phyloP scores from a whole-genome alignment of 1,284 basidiomycete species.

The Wallemia mellicola region DNA sequence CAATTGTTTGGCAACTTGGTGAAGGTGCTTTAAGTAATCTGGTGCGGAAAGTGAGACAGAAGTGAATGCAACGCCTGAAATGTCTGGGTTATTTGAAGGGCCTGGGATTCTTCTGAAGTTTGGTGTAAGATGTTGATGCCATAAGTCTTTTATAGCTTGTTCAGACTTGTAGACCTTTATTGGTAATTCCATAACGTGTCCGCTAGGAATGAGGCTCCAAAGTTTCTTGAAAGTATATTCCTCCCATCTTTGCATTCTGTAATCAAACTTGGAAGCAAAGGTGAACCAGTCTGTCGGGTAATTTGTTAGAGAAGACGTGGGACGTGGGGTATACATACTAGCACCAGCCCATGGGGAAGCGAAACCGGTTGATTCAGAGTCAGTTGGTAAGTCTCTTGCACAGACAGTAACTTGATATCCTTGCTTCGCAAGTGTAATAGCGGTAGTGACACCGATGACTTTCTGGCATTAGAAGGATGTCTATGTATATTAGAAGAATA shows the following conservation, averaged over 20 bases:
- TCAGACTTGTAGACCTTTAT: slow-evolving; percentile 2
- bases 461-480: background rate
- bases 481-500: background rate
- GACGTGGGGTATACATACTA: no score
- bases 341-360: slow-evolving; percentile 38
- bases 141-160: slow-evolving; percentile 12
- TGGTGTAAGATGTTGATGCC: slow-evolving; percentile 25
- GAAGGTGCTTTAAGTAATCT: slow-evolving; percentile 23
- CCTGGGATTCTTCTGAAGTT: slow-evolving; percentile 16
- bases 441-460: slow-evolving; percentile 21
- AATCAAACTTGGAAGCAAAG: slow-evolving; percentile 18
- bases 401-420: slow-evolving; percentile 27
- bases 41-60: slow-evolving; percentile 23
- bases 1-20: slow-evolving; percentile 15
- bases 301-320: background rate
- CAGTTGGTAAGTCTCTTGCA: slow-evolving; percentile 34
- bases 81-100: slow-evolving; percentile 10
- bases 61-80: slow-evolving; percentile 19
- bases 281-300: slow-evolving; percentile 34
- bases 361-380: slow-evolving; percentile 27
- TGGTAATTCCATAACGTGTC: slow-evolving; percentile 20
- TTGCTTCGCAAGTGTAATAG: slow-evolving; percentile 15
- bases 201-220: slow-evolving; percentile 22
- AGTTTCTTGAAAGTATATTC: slow-evolving; percentile 16
- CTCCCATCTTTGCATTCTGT: slow-evolving; percentile 19